phyloP scores from a whole-genome alignment of 1,139 yeast genomes.

The Pichia sorboxylosa region DNA sequence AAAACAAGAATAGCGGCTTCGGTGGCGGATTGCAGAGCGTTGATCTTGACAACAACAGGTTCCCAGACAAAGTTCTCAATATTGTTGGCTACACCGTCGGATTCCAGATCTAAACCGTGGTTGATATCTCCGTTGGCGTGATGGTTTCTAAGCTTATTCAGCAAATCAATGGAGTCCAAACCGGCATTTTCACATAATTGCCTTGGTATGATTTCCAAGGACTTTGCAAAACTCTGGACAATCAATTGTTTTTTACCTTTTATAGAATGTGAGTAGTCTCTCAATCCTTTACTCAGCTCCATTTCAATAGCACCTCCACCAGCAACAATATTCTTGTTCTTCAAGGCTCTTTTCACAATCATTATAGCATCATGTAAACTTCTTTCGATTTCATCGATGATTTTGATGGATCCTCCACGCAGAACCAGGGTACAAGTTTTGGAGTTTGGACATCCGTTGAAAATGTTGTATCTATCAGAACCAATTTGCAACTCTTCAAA shows the following conservation, averaged over 20 bases:
- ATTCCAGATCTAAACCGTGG: constrained; percentile 86
- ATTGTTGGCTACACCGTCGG: constrained; percentile 75
- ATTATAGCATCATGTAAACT: constrained; percentile 95
- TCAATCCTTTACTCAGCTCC: constrained; percentile 82
- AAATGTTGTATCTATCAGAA: constrained; percentile 84
- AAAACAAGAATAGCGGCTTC: constrained; percentile 91
- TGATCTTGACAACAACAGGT: constrained; percentile 86
- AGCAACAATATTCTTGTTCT: constrained; percentile 79
- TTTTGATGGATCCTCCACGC: constrained; percentile 98
- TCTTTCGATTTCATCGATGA: constrained; percentile 95
- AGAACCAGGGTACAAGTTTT: constrained; percentile 86
- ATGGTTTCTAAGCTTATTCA: constrained; percentile 81
- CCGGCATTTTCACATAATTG: constrained; percentile 98
- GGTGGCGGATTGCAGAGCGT: constrained; percentile 93
- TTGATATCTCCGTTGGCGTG: constrained; percentile 89
- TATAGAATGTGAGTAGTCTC: constrained; percentile 77
- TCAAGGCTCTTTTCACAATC: constrained; percentile 93
- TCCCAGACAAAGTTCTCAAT: constrained; percentile 91
- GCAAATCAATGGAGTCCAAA: constrained; percentile 85
- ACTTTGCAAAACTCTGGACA: constrained; percentile 85
- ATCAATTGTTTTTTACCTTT: constrained; percentile 94
- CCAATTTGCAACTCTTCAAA: constrained; percentile 96
- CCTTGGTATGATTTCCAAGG: constrained; percentile 91
- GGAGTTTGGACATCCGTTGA: constrained; percentile 85
- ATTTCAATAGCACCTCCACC: constrained; percentile 99